Percentiles rank a stretch among this genome's conserved stretches.
Conservation (phyloP, 2,329 filamentous ascomycete species). For the Botrytis byssoidea region DNA sequence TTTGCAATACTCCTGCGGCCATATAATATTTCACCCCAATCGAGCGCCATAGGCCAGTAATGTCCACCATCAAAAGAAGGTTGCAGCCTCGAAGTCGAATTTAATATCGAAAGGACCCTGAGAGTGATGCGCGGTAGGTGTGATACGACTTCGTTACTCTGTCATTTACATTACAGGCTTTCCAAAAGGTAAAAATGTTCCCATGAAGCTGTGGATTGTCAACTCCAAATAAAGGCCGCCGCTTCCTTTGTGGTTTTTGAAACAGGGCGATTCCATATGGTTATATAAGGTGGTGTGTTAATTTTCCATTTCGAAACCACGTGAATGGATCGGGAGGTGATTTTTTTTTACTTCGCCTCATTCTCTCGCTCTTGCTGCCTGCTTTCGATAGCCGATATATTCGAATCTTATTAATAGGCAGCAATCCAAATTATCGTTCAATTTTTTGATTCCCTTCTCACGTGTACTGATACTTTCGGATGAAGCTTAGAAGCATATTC, state of each 20-base stretch:
- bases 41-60: neutral
- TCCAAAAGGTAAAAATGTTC: too few species aligned
- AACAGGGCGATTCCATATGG: neutral
- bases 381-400: neutral
- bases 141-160: neutral
- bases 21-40: too few species aligned
- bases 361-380: neutral
- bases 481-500: neutral
- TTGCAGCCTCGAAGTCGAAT: neutral
- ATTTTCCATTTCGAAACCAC: neutral
- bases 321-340: too few species aligned
- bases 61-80: neutral
- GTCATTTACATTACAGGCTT: neutral
- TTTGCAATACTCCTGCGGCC: neutral
- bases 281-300: neutral
- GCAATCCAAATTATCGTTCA: neutral
- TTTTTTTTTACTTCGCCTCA: neutral
- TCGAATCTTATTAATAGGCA: neutral
- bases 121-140: neutral
- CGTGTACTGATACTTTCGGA: neutral
- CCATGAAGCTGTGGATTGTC: neutral
- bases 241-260: neutral
- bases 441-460: neutral
- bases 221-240: neutral
- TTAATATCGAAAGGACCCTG: too few species aligned